Conservation (phyloP, 1,139 yeast genomes). For the Casaregolazyma suthepensis region DNA sequence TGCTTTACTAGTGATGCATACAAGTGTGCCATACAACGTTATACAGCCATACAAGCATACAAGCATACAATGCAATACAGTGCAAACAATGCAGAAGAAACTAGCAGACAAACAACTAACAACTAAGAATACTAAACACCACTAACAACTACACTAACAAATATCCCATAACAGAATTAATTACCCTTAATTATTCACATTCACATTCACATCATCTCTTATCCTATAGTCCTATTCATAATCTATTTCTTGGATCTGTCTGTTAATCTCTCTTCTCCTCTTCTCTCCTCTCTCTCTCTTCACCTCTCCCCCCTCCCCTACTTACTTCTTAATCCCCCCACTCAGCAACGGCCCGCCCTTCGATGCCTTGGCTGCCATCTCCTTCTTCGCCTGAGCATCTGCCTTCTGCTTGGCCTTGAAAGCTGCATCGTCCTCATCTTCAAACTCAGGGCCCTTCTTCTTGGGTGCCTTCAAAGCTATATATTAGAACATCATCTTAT, state of each 20-base stretch:
- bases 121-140: no score
- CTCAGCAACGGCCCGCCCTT: constrained; percentile 88
- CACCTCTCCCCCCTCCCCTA: not conserved
- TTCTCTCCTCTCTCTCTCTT: not conserved
- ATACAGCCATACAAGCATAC: no score
- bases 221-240: not conserved
- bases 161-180: no score
- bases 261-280: not conserved
- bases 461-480: constrained; percentile 39
- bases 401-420: constrained; percentile 93
- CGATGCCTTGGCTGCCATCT: constrained; percentile 78
- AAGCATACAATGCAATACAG: not conserved
- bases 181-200: not conserved
- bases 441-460: constrained; percentile 63
- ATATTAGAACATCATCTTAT: not conserved
- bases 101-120: no score
- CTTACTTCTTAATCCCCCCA: constrained; percentile 88
- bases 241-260: not conserved
- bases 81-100: no score
- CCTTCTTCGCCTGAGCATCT: constrained; percentile 88
- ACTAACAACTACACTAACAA: no score
- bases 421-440: constrained; percentile 83
- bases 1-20: no score
- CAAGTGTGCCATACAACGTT: no score
- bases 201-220: no score